phyloP scores from a whole-genome alignment of 768 basidiomycete genomes.

The Mycena galericulata region DNA sequence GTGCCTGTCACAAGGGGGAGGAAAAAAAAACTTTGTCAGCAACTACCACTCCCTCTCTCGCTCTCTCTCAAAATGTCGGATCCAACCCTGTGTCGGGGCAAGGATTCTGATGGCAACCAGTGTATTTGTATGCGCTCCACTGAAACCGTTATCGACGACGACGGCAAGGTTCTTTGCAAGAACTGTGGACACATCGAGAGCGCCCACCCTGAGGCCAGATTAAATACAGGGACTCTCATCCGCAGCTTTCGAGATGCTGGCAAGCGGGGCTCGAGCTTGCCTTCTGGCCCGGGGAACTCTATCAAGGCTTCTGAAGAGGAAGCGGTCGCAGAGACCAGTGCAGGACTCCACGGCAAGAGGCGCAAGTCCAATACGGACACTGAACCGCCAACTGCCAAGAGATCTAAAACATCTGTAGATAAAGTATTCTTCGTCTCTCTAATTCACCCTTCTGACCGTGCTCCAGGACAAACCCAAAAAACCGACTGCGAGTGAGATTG shows the following conservation, averaged over 20 bases:
- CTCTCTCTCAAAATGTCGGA: constrained; percentile 12
- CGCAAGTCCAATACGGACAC: neutral
- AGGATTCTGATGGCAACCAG: neutral
- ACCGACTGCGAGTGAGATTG: too few relatives aligned
- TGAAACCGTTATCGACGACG: neutral
- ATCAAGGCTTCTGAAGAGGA: constrained; percentile 15
- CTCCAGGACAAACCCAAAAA: too few relatives aligned
- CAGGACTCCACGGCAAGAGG: constrained; percentile 17
- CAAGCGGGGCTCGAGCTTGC: too few relatives aligned
- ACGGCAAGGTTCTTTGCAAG: neutral
- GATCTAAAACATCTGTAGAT: neutral
- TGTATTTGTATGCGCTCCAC: constrained; percentile 13
- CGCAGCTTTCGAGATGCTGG: too few relatives aligned
- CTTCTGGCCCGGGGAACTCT: too few relatives aligned
- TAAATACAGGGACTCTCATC: too few relatives aligned
- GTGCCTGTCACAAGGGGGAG: too few relatives aligned
- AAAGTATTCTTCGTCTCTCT: neutral
- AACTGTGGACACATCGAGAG: constrained; percentile 14
- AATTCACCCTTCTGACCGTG: neutral
- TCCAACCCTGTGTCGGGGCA: constrained; percentile 6
- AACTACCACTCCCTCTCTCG: neutral
- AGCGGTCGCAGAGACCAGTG: constrained; percentile 9
- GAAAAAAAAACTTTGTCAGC: neutral
- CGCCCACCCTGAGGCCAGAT: constrained; percentile 18
- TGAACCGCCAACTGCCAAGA: neutral